Conservation (phyloP, 805 yeast species). For the Myxozyma udenii region DNA sequence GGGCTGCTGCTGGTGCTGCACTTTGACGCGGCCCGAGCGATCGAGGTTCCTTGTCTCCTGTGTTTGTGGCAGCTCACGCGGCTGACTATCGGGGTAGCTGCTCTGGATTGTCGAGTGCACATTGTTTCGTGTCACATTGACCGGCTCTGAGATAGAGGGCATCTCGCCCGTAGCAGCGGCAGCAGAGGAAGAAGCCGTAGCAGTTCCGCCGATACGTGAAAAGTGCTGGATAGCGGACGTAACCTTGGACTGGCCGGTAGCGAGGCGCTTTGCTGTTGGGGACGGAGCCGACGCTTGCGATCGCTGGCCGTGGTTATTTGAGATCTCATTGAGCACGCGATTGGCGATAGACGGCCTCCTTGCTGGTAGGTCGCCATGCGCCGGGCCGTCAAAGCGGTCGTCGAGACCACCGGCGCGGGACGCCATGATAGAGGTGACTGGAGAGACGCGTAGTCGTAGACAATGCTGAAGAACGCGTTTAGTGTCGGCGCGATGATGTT, state of each 20-base stretch:
- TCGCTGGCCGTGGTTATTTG: slow-evolving; percentile 9
- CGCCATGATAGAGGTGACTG: too few relatives aligned
- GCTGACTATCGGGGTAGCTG: too few relatives aligned
- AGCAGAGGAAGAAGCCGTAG: slow-evolving; percentile 1
- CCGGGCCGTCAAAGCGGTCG: too few relatives aligned
- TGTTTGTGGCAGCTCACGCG: neutral
- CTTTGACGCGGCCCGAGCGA: neutral
- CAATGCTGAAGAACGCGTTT: too few relatives aligned
- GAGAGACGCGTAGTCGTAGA: too few relatives aligned
- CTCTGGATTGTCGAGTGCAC: too few relatives aligned
- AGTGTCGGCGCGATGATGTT: too few relatives aligned
- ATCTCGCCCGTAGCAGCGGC: neutral
- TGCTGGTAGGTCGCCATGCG: too few relatives aligned
- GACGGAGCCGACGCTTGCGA: slow-evolving; percentile 1
- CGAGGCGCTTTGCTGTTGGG: slow-evolving; percentile 4
- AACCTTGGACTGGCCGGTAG: slow-evolving; percentile 16
- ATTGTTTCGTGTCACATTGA: slow-evolving; percentile 6
- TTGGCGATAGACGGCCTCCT: slow-evolving; percentile 4
- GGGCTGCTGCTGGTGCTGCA: neutral
- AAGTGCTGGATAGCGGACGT: slow-evolving; percentile 26
- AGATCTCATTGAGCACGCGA: slow-evolving; percentile 20
- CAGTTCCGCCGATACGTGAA: slow-evolving; percentile 8
- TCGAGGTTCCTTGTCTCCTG: neutral
- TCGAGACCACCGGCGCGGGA: too few relatives aligned
- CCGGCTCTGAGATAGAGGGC: slow-evolving; percentile 10